Conservation (phyloP, 1,284 basidiomycete genomes). For the Ustilago lituana region DNA sequence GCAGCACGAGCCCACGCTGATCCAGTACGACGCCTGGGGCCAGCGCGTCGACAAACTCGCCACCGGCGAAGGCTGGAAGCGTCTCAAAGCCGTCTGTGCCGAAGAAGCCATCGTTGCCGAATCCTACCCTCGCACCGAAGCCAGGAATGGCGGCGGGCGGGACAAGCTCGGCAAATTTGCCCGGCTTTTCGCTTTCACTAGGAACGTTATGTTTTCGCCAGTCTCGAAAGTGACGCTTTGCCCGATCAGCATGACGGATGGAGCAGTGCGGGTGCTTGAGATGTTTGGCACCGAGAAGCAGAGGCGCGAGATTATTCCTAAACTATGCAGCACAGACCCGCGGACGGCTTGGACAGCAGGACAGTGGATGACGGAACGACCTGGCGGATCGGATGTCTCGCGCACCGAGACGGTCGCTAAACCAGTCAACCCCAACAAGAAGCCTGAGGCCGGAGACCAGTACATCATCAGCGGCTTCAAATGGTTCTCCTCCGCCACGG, state of each 20-base stretch:
- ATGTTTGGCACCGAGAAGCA: constrained; percentile 74
- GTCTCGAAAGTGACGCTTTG: constrained; percentile 47
- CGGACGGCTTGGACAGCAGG: constrained; percentile 76
- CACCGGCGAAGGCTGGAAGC: constrained; percentile 53
- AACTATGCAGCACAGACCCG: constrained; percentile 74
- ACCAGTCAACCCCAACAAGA: constrained; percentile 45
- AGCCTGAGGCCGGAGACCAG: constrained; percentile 68
- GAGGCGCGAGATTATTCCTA: constrained; percentile 73
- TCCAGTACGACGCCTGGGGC: constrained; percentile 57
- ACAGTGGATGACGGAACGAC: constrained; percentile 75
- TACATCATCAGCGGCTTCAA: constrained; percentile 55
- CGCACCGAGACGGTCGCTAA: constrained; percentile 77
- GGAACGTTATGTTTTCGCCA: constrained; percentile 40
- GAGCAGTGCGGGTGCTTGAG: constrained; percentile 77
- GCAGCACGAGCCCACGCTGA: constrained; percentile 43
- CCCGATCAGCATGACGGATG: constrained; percentile 79
- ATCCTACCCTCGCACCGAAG: constrained; percentile 23
- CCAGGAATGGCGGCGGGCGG: constrained; percentile 27
- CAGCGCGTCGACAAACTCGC: constrained; percentile 50
- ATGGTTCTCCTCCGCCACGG: constrained; percentile 83
- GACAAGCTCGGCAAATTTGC: constrained; percentile 28
- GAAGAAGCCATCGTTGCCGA: constrained; percentile 44
- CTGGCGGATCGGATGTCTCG: constrained; percentile 81
- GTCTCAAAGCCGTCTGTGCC: constrained; percentile 32
- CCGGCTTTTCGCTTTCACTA: constrained; percentile 37